Conservation (phyloP, 2,329 filamentous ascomycete species). For the Phaeophleospora eucalypticola region DNA sequence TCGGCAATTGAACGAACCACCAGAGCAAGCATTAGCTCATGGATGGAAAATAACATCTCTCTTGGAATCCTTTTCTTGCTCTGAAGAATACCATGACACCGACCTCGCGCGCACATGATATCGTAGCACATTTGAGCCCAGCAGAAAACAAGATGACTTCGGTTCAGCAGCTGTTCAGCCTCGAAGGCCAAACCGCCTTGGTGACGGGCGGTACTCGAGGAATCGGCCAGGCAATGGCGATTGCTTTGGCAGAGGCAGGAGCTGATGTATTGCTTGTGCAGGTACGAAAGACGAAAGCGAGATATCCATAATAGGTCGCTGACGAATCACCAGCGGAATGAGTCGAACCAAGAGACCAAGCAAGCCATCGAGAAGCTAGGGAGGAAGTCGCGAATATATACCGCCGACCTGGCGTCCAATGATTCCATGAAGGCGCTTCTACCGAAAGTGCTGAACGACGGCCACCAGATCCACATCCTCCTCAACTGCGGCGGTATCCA, state of each 20-base stretch:
- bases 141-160: conserved; percentile 27
- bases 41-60: neutral
- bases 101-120: neutral
- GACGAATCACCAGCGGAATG: conserved; percentile 47
- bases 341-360: conserved; percentile 55
- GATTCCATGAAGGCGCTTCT: conserved; percentile 58
- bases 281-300: conserved; percentile 25
- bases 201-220: conserved; percentile 50
- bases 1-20: conserved; percentile 4
- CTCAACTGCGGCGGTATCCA: conserved; percentile 88
- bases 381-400: conserved; percentile 64
- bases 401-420: conserved; percentile 62
- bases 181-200: conserved; percentile 48
- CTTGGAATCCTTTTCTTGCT: neutral
- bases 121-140: neutral
- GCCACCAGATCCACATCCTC: conserved; percentile 67
- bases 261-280: conserved; percentile 50
- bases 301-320: conserved; percentile 3
- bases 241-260: conserved; percentile 49
- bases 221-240: conserved; percentile 49
- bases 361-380: conserved; percentile 60
- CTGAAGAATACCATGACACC: neutral
- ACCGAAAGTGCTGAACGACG: conserved; percentile 58
- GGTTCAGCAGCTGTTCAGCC: conserved; percentile 45
- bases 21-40: neutral